phyloP scores from a whole-genome alignment of 768 basidiomycete species.

The Cyclocybe aegerita region DNA sequence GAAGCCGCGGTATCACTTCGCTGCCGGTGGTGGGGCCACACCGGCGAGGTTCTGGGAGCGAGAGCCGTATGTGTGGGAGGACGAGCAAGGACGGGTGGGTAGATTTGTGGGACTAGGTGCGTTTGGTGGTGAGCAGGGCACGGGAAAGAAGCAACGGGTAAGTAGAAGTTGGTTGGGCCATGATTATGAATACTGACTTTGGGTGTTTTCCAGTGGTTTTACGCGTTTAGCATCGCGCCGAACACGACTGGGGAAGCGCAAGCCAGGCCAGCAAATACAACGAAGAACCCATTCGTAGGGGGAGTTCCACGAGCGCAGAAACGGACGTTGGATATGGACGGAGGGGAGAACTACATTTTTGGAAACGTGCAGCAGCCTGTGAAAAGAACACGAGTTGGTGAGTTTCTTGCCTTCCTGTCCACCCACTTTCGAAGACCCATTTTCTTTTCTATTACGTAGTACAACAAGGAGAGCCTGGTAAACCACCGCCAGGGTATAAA shows the following conservation, averaged over 20 bases:
- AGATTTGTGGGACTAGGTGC: slow-evolving; percentile 86
- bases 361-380: slow-evolving; percentile 55
- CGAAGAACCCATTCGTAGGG: slow-evolving; percentile 69
- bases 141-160: slow-evolving; percentile 84
- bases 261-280: slow-evolving; percentile 58
- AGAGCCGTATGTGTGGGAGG: slow-evolving; percentile 87
- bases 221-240: slow-evolving; percentile 87
- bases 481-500: slow-evolving; percentile 71
- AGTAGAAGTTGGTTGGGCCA: slow-evolving; percentile 22
- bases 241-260: slow-evolving; percentile 35
- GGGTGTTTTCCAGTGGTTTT: slow-evolving; percentile 76
- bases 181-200: slow-evolving; percentile 1
- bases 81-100: slow-evolving; percentile 62
- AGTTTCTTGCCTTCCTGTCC: slow-evolving; percentile 15
- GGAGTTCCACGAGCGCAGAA: slow-evolving; percentile 41
- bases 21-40: slow-evolving; percentile 53
- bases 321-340: slow-evolving; percentile 48
- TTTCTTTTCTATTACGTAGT: slow-evolving; percentile 1
- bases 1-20: slow-evolving; percentile 89
- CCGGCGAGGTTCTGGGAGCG: slow-evolving; percentile 90
- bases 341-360: slow-evolving; percentile 69
- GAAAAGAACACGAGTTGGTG: slow-evolving; percentile 61
- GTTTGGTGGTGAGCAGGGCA: slow-evolving; percentile 65
- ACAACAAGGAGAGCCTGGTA: slow-evolving; percentile 44
- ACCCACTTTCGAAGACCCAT: too few relatives aligned